phyloP scores from a whole-genome alignment of 169 alveolate species.

The Cryptosporidium sp. region DNA sequence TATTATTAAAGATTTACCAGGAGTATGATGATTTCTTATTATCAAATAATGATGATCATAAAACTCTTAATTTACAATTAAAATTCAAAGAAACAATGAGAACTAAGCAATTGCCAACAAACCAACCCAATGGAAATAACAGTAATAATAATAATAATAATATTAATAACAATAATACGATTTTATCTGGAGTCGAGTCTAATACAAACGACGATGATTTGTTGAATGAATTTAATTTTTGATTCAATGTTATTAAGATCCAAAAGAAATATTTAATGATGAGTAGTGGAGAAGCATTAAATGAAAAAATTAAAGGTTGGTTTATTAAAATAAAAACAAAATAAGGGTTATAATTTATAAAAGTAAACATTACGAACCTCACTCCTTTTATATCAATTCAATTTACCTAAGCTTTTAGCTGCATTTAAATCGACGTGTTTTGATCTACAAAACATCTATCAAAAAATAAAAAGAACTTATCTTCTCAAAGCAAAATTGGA shows the following conservation, averaged over 20 bases:
- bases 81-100: conserved; percentile 68
- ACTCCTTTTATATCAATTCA: not conserved
- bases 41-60: conserved; percentile 39
- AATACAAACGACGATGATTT: not conserved
- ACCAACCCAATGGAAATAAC: not conserved
- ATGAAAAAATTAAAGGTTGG: too few relatives aligned
- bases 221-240: not conserved
- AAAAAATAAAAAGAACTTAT: too few relatives aligned
- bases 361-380: not conserved
- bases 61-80: conserved; percentile 51
- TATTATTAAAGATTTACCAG: conserved; percentile 87
- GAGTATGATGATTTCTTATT: conserved; percentile 88
- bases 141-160: too few relatives aligned
- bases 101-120: conserved; percentile 41
- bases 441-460: not conserved
- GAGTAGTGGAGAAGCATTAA: not conserved
- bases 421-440: not conserved
- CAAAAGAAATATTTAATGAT: not conserved
- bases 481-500: not conserved
- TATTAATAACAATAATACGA: not conserved
- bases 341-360: not conserved
- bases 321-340: too few relatives aligned
- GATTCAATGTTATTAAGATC: not conserved
- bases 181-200: not conserved
- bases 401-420: not conserved